Evolutionary conservation across 2,329 filamentous ascomycete genomes (phyloP).

Genomic region (Botrytis cinerea): DNA sequence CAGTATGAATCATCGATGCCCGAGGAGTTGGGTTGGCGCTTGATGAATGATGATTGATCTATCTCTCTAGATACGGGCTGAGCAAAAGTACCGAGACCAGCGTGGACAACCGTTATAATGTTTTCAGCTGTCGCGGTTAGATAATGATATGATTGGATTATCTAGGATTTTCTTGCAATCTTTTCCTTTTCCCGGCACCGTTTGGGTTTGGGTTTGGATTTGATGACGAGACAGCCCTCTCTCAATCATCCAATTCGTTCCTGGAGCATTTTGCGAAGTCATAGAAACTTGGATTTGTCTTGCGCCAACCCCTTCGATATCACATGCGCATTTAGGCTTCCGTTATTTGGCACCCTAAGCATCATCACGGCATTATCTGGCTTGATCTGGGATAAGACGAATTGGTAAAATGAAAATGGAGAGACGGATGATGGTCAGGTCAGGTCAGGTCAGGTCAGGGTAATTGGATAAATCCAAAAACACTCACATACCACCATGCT

Average conservation of each 20-base stretch:
- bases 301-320: slow-evolving; percentile 3
- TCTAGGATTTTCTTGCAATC: background rate
- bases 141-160: slow-evolving; percentile 14
- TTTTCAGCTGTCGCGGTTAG: slow-evolving; percentile 18
- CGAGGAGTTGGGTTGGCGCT: slow-evolving; percentile 7
- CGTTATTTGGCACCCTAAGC: background rate
- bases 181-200: too few relatives aligned
- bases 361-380: slow-evolving; percentile 5
- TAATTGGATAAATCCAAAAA: slow-evolving; percentile 13
- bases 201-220: background rate
- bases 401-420: background rate
- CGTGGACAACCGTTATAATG: background rate
- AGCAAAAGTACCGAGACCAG: background rate
- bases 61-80: background rate
- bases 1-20: slow-evolving; percentile 2
- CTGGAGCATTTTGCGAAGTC: background rate
- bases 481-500: background rate
- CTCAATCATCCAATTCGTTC: background rate
- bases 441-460: background rate
- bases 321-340: slow-evolving; percentile 15
- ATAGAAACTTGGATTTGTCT: slow-evolving; percentile 6
- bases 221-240: slow-evolving; percentile 7
- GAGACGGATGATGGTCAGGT: background rate
- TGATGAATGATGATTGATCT: background rate
- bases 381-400: background rate